Conservation (phyloP, 2,329 filamentous ascomycete genomes). For the Venturia aucupariae region DNA sequence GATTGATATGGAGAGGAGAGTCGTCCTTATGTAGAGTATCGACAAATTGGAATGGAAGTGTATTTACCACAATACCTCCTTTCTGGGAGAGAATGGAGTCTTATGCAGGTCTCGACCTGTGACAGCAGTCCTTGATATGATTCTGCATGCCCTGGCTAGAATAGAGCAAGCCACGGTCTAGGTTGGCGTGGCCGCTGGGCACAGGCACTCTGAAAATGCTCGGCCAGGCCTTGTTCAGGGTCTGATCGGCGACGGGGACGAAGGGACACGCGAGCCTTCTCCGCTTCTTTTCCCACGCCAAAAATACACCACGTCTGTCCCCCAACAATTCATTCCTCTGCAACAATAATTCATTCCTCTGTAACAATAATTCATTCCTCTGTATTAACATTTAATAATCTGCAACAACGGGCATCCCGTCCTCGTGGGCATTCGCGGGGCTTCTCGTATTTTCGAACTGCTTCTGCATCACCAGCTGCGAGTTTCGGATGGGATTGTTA, state of each 20-base stretch:
- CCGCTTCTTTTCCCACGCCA: background rate
- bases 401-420: background rate
- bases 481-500: background rate
- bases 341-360: too few relatives aligned
- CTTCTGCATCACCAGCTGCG: background rate
- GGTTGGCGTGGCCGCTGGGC: slow-evolving; percentile 1
- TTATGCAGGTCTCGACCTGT: slow-evolving; percentile 2
- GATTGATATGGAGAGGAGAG: background rate
- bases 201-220: background rate
- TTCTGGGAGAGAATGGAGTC: background rate
- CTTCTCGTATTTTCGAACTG: background rate
- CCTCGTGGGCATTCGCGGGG: background rate
- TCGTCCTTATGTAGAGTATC: background rate
- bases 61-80: background rate
- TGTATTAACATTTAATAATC: too few relatives aligned
- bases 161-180: slow-evolving; percentile 1
- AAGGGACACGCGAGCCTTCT: background rate
- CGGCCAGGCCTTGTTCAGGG: background rate
- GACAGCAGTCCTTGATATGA: background rate
- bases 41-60: background rate
- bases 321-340: too few relatives aligned
- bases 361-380: background rate
- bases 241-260: background rate
- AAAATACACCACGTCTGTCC: background rate
- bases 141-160: slow-evolving; percentile 7